Conservation (phyloP, 2,329 filamentous ascomycete species). For the Tolypocladium tundrense region DNA sequence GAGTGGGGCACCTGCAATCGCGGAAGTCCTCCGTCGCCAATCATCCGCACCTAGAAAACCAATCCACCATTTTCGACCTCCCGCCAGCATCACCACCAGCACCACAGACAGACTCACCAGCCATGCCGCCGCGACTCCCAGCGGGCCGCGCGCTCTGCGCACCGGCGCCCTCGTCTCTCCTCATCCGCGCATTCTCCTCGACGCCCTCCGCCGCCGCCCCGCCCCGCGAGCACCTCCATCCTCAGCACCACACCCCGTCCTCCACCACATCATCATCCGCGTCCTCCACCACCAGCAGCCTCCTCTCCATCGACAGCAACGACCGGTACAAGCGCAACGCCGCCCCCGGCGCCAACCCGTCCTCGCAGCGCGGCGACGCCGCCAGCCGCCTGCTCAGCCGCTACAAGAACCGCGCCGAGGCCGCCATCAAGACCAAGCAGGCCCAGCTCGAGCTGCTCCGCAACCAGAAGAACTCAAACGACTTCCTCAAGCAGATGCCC, state of each 20-base stretch:
- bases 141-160: neutral
- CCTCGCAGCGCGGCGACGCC: constrained; percentile 13
- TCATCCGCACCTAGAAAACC: neutral
- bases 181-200: constrained; percentile 19
- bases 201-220: constrained; percentile 13
- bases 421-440: constrained; percentile 16
- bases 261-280: constrained; percentile 1
- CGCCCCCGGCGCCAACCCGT: neutral
- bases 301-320: constrained; percentile 12
- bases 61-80: constrained; percentile 1
- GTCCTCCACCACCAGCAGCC: constrained; percentile 12
- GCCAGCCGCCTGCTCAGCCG: constrained; percentile 17
- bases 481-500: constrained; percentile 53
- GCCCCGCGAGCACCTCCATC: constrained; percentile 10
- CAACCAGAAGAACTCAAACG: constrained; percentile 31
- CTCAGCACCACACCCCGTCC: constrained; percentile 1
- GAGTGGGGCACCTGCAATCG: neutral
- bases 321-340: constrained; percentile 7
- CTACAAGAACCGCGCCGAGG: constrained; percentile 11
- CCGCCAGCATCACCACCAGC: neutral
- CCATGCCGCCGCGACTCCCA: constrained; percentile 3
- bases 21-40: neutral
- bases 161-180: constrained; percentile 2
- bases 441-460: constrained; percentile 26
- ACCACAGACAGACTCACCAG: neutral